Evolutionary conservation across 495 filamentous ascomycete species (phyloP), one percentile per base, ranked within the genome.

Genomic region (Lasiosphaeris hirsuta): DNA sequence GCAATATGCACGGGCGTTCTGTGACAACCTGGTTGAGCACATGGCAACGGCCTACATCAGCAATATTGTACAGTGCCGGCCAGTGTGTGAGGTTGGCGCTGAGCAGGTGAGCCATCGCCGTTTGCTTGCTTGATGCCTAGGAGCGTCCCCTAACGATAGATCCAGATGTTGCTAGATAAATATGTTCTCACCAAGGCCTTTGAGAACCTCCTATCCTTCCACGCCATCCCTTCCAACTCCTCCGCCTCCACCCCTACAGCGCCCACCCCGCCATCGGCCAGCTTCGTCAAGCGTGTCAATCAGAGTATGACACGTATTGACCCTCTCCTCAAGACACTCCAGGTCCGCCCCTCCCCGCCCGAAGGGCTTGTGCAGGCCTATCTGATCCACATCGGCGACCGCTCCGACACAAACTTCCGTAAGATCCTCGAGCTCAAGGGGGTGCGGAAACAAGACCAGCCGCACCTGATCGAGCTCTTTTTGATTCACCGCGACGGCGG

Each of bases 291-390:
- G 73, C 90, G 93, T 48, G 92, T 97, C 58, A 89, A 88, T 70
- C 81, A 81, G 54, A 87, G 82, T 72, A 92, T 94, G 79, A 82
- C 84, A 35, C 92, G 91, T 62, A 84, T 97, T 58, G 92, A 97
- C 71, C 86, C 89, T 0, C 83, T 98, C 40, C 88, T 97, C 63
- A 98, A 98, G 70, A 97, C 94, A 1, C 84, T 98, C 7, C 94
- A 98, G 74, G 95, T 98, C 17, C 90, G 90, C 13, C 86, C 92
- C 18, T 88, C 85, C 10, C 95, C 94, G 1, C 84, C 92, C 1
- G 94, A 98, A 75, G 94, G 90, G 5, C 86, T 98, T 33, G 91
- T 97, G 3, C 94, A 97, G 75, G 95, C 93, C 45, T 98, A 98
- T 72, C 84, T 97, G 35, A 90, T 95, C 68, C 90, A 96, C 73